Evolutionary conservation across 306 rosid species (phyloP).

Genomic region (Lablab purpureus): DNA sequence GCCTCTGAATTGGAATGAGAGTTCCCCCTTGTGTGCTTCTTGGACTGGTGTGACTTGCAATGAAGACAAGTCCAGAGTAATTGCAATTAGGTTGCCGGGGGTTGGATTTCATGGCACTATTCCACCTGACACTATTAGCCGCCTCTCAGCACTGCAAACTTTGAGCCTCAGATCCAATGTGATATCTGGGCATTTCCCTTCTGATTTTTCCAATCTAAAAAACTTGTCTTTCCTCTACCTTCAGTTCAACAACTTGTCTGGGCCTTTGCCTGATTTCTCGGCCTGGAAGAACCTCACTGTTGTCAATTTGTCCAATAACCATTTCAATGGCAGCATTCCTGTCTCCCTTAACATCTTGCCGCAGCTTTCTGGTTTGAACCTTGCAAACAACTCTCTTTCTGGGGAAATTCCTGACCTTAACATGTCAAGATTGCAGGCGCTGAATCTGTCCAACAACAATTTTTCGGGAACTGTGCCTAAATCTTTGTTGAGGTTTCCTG

Average conservation of each 20-base stretch:
- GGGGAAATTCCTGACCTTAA: conserved; percentile 77
- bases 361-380: conserved; percentile 69
- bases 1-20: conserved; percentile 76
- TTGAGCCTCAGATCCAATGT: conserved; percentile 91
- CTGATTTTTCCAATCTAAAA: conserved; percentile 71
- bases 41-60: conserved; percentile 93
- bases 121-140: conserved; percentile 74
- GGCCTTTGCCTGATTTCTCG: conserved; percentile 83
- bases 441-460: conserved; percentile 69
- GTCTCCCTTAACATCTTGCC: conserved; percentile 68
- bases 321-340: conserved; percentile 79
- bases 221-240: conserved; percentile 82
- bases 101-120: conserved; percentile 84
- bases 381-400: conserved; percentile 78
- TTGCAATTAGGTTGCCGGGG: conserved; percentile 83
- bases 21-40: conserved; percentile 59
- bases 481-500: conserved; percentile 69
- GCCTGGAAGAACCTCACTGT: conserved; percentile 78
- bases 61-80: conserved; percentile 63
- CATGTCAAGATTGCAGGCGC: conserved; percentile 54
- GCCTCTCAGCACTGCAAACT: conserved; percentile 69
- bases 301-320: conserved; percentile 73
- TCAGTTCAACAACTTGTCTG: conserved; percentile 84
- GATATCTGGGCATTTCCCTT: conserved; percentile 71
- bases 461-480: conserved; percentile 72